These are phyloP conservation scores for Geum urbanum DNA, from an alignment of 306 rosid genomes.

Conservation along the genomic window DNA sequence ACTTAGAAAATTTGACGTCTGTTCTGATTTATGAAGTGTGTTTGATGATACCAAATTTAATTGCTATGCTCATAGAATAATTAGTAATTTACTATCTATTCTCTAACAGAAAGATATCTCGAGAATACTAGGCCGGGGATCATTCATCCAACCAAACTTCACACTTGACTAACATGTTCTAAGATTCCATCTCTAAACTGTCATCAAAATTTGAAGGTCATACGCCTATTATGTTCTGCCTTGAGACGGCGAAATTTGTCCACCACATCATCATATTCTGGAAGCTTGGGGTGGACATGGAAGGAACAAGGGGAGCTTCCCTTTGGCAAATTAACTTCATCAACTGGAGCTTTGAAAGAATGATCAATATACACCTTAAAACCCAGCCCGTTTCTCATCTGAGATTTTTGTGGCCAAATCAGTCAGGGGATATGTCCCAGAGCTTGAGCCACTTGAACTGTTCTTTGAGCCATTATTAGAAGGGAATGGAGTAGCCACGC, in stretches of 20 bases:
- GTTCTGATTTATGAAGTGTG: no score
- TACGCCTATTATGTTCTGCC: slow-evolving; percentile 4
- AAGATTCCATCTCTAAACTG: neutral
- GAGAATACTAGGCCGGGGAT: neutral
- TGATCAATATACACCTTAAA: neutral
- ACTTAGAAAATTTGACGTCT: neutral
- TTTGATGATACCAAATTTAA: neutral
- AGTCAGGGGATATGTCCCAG: neutral
- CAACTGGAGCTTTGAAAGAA: neutral
- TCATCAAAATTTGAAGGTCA: neutral
- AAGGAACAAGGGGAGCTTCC: neutral
- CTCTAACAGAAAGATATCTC: no score
- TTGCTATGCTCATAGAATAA: neutral
- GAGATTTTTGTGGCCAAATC: neutral
- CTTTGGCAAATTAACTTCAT: neutral
- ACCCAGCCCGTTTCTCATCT: neutral
- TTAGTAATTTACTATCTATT: neutral
- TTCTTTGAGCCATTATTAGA: neutral
- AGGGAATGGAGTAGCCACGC: slow-evolving; percentile 1
- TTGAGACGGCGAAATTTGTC: neutral
- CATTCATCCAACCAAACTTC: neutral
- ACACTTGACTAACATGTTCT: neutral
- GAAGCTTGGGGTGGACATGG: slow-evolving; percentile 32
- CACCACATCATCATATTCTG: slow-evolving; percentile 23
- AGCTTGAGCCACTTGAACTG: neutral